These are phyloP conservation scores for Thraustochytrium aureum DNA, from an alignment of 352 stramenopile genomes.

Conservation along the genomic window DNA sequence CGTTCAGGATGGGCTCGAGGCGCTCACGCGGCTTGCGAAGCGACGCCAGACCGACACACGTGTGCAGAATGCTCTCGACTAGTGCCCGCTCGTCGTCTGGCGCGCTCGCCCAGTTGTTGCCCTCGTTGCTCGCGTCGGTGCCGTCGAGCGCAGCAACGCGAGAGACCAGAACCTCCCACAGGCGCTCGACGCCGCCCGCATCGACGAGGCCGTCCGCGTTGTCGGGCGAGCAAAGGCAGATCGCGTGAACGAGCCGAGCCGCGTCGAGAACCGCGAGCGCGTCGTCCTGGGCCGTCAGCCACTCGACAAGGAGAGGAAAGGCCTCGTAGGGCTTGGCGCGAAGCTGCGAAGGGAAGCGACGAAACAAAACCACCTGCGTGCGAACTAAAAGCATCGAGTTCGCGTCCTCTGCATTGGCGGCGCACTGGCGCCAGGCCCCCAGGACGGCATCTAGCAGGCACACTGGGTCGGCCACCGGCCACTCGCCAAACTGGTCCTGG, in stretches of 20 bases:
- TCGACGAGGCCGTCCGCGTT: slow-evolving; percentile 30
- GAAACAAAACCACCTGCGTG: slow-evolving; percentile 20
- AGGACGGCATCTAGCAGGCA: slow-evolving; percentile 9
- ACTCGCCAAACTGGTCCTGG: background rate
- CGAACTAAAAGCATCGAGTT: slow-evolving; percentile 13
- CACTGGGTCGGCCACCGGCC: slow-evolving; percentile 22
- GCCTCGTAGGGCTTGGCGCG: background rate
- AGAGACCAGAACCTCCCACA: background rate
- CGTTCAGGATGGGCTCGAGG: background rate
- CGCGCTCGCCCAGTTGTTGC: background rate
- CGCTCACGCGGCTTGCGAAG: background rate
- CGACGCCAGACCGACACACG: background rate
- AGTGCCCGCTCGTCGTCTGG: background rate
- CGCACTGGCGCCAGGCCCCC: background rate
- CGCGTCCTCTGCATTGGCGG: background rate
- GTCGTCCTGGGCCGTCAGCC: background rate
- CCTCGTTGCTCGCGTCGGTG: background rate
- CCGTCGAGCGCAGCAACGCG: background rate
- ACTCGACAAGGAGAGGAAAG: slow-evolving; percentile 16
- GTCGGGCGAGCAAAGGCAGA: slow-evolving; percentile 8
- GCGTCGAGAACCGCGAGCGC: background rate
- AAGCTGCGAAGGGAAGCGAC: slow-evolving; percentile 4
- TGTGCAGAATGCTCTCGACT: background rate
- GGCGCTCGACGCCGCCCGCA: background rate
- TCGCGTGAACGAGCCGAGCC: slow-evolving; percentile 1